phyloP scores from a whole-genome alignment of 805 yeast species.

The Sugiyamaella americana region DNA sequence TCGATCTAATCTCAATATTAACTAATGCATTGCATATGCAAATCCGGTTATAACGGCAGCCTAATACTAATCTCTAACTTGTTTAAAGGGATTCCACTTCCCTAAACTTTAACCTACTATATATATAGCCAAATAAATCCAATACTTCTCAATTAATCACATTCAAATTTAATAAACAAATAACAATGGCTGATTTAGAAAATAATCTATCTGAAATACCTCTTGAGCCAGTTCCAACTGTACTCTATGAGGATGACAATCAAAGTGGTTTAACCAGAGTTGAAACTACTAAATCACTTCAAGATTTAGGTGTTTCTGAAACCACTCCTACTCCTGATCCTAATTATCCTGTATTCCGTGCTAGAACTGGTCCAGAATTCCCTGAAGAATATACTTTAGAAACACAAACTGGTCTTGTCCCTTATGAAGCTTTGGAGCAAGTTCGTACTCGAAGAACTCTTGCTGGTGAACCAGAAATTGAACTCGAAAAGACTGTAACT shows the following conservation, averaged over 20 bases:
- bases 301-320: slow-evolving; percentile 54
- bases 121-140: too few species aligned
- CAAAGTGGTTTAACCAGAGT: slow-evolving; percentile 26
- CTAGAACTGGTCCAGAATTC: slow-evolving; percentile 43
- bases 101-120: too few species aligned
- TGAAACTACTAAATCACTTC: slow-evolving; percentile 68
- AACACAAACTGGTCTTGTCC: slow-evolving; percentile 83
- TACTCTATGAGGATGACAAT: background rate
- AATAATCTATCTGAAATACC: too few species aligned
- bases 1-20: too few species aligned
- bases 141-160: too few species aligned
- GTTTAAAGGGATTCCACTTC: too few species aligned
- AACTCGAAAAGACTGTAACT: slow-evolving; percentile 1
- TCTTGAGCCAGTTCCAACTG: background rate
- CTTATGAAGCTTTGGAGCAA: slow-evolving; percentile 61
- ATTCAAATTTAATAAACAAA: too few species aligned
- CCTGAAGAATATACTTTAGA: slow-evolving; percentile 91
- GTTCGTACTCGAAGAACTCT: slow-evolving; percentile 42
- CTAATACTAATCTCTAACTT: too few species aligned
- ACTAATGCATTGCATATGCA: too few species aligned
- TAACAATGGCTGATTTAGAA: too few species aligned
- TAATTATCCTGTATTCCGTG: slow-evolving; percentile 41
- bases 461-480: slow-evolving; percentile 17
- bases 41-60: too few species aligned
- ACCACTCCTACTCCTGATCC: slow-evolving; percentile 45